A percentile compares a stretch with the other conserved stretches of the same genome.
These are phyloP conservation scores for Coriolopsis trogii DNA, from an alignment of 1,284 basidiomycete genomes.

Conservation along the genomic window DNA sequence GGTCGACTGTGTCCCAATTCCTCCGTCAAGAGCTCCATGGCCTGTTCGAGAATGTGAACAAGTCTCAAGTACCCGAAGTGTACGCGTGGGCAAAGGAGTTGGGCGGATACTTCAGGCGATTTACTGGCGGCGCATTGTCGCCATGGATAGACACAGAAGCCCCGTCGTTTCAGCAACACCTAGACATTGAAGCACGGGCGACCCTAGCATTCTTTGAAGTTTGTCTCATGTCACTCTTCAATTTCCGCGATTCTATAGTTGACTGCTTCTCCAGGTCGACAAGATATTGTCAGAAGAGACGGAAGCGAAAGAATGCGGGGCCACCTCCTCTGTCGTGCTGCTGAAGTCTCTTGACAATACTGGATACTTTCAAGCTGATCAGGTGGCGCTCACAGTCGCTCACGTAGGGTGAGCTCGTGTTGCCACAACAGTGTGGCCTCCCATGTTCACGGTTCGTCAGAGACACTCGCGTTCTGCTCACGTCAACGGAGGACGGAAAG, in stretches of 20 bases:
- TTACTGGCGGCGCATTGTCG: constrained; percentile 74
- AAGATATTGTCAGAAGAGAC: constrained; percentile 61
- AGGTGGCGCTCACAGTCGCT: constrained; percentile 81
- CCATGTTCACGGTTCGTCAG: constrained; percentile 42
- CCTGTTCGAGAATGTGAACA: constrained; percentile 75
- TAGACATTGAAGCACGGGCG: constrained; percentile 84
- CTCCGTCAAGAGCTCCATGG: constrained; percentile 82
- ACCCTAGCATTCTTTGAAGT: constrained; percentile 88
- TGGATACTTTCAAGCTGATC: constrained; percentile 79
- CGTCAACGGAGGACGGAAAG: constrained; percentile 70
- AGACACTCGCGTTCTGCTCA: constrained; percentile 89
- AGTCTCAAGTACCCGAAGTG: constrained; percentile 72
- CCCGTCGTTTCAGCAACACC: constrained; percentile 44
- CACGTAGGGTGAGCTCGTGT: constrained; percentile 77
- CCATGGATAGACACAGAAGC: constrained; percentile 59
- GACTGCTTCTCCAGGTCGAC: constrained; percentile 48
- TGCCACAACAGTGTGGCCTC: not conserved
- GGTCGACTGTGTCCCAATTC: constrained; percentile 42
- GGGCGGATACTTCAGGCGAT: constrained; percentile 90
- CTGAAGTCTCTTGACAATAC: constrained; percentile 82
- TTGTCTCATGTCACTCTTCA: constrained; percentile 24
- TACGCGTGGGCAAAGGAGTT: constrained; percentile 75
- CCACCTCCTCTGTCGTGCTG: constrained; percentile 89
- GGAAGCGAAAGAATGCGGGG: constrained; percentile 74
- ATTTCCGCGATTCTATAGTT: not conserved